A percentile compares a stretch with the other conserved stretches of the same genome.
These are phyloP conservation scores for Rhododendron griersonianum DNA, from an alignment of 148 eudicot genomes.

Conservation along the genomic window DNA sequence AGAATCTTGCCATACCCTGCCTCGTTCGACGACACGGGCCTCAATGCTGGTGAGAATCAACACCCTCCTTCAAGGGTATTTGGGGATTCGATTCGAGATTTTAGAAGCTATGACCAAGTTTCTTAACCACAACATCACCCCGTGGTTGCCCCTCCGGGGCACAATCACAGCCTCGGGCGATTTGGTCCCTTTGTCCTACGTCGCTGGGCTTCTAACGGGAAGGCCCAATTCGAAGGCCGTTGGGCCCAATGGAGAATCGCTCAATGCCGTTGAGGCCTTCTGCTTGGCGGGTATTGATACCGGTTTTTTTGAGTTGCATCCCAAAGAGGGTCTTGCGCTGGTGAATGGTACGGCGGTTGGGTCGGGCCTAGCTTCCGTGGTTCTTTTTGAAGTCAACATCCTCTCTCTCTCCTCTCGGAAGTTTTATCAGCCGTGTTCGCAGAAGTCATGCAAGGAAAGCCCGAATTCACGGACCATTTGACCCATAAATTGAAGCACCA, in stretches of 20 bases:
- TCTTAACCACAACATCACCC: slow-evolving; percentile 24
- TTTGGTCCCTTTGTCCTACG: slow-evolving; percentile 20
- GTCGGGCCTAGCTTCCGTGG: slow-evolving; percentile 34
- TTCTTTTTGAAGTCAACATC: slow-evolving; percentile 34
- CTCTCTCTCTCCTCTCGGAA: slow-evolving; percentile 26
- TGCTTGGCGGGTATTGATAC: neutral
- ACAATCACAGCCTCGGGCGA: slow-evolving; percentile 23
- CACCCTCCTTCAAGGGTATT: slow-evolving; percentile 7
- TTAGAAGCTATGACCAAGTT: slow-evolving; percentile 8
- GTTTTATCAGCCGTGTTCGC: slow-evolving; percentile 33
- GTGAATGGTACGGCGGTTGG: slow-evolving; percentile 43
- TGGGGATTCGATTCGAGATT: slow-evolving; percentile 14
- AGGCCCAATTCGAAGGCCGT: slow-evolving; percentile 19
- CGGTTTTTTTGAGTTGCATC: slow-evolving; percentile 35
- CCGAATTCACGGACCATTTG: slow-evolving; percentile 35
- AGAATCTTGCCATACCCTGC: neutral
- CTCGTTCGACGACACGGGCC: neutral
- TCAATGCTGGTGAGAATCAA: neutral
- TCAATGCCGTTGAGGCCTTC: slow-evolving; percentile 16
- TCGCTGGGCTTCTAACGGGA: slow-evolving; percentile 10
- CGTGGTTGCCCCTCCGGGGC: slow-evolving; percentile 20
- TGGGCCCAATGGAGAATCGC: slow-evolving; percentile 11
- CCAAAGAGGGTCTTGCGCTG: slow-evolving; percentile 38
- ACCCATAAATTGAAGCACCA: slow-evolving; percentile 45
- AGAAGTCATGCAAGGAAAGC: slow-evolving; percentile 23